phyloP scores from a whole-genome alignment of 2,329 filamentous ascomycete species.

The Aspergillus aculeatinus region DNA sequence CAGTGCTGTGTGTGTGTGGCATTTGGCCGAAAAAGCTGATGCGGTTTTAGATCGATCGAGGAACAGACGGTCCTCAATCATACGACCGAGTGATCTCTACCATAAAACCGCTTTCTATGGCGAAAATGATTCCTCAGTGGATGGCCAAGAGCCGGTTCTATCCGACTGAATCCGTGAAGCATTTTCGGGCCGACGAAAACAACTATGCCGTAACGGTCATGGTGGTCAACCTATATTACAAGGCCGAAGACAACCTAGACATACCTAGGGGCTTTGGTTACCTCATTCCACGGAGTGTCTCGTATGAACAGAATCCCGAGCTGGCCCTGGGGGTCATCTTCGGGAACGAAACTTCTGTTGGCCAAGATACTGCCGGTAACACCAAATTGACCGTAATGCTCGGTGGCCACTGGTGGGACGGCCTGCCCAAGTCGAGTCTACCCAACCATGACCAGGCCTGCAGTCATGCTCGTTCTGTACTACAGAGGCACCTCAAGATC shows the following conservation, averaged over 20 bases:
- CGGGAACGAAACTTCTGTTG: constrained; percentile 67
- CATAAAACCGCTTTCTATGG: background rate
- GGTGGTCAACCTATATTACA: constrained; percentile 88
- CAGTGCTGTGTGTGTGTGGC: background rate
- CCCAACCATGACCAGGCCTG: constrained; percentile 67
- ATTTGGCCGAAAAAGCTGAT: background rate
- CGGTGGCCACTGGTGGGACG: constrained; percentile 88
- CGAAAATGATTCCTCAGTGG: background rate
- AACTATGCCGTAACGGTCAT: constrained; percentile 76
- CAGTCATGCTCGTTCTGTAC: constrained; percentile 65
- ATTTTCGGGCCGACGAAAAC: constrained; percentile 28
- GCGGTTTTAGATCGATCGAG: constrained; percentile 19
- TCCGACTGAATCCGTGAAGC: constrained; percentile 12
- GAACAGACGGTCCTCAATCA: constrained; percentile 7
- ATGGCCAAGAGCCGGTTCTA: background rate
- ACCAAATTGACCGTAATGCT: constrained; percentile 94
- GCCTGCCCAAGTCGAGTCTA: constrained; percentile 51
- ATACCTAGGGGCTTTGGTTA: constrained; percentile 80
- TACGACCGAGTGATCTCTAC: constrained; percentile 38
- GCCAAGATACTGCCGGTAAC: constrained; percentile 59
- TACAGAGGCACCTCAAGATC: constrained; percentile 74
- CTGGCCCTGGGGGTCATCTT: constrained; percentile 88
- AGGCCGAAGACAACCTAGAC: constrained; percentile 58
- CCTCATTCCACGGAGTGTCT: constrained; percentile 74
- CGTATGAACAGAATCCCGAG: constrained; percentile 73